Base-by-base conservation (phyloP, 768 basidiomycete genomes). In the Sutorius australiensis region DNA sequence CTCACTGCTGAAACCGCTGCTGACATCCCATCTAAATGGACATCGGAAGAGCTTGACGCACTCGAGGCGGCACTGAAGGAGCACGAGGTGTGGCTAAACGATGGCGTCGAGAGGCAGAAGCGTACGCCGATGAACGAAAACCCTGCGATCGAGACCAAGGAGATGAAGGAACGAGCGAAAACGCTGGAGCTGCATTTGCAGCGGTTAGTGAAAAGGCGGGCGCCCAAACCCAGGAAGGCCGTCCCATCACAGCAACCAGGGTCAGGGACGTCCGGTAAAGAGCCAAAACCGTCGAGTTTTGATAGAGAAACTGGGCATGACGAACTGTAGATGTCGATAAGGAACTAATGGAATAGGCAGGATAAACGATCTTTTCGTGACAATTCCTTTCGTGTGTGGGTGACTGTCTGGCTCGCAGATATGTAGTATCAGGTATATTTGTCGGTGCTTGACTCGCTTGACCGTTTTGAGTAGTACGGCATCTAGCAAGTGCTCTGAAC, bases 111-210 rank as follows among this genome's bases (percentile, higher is more conserved):
- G 74, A 84, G 82, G 71, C 95, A 97, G 74, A 89, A 87, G 73
- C 70, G 64, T 50, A 79, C 87, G 45, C 79, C 85, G 69, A 71
- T 77, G 66, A 81, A 89, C 61, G 83, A 92, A 65, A 84, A 97
- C 64, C 92, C 94, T 3, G 87, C 87, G n/a, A 81, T 98, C 31
- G 80, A 84, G 71, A 88, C 87, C 46, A 80, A 73, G 60, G 94
- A 98, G 72, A 85, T 98, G 82, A 87, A 86, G 72, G 83, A 84
- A 50, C 78, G 87, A 51, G 88, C 89, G 27, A 89, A 87, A 77
- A 79, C 79, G 40, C 73, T 97, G 33, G 92, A 95, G 76, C 80
- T 74, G 46, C 85, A 85, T 44, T 63, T 91, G 69, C 81, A 83
- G 67, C 83, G 77, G 65, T 62, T 92, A 54, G 78, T 78, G 60